A percentile compares a stretch with the other conserved stretches of the same genome.
Evolutionary conservation across 345 rosid species (phyloP).

Genomic region (Kernera saxatilis): DNA sequence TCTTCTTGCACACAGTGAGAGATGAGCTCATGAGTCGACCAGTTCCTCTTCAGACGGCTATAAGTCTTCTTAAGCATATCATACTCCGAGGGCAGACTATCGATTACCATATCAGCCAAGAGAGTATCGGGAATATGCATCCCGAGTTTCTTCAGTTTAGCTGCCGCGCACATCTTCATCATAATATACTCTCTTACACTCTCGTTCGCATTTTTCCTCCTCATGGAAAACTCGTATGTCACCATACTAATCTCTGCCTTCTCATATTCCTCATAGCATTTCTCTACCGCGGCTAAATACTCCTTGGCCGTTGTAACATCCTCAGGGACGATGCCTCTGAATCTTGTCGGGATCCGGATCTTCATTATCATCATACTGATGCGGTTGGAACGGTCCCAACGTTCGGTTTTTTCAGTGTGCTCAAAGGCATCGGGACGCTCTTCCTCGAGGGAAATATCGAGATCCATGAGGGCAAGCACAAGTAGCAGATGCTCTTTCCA

Average conservation of each 20-base stretch:
- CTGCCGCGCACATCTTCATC: conserved; percentile 5
- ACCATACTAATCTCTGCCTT: neutral
- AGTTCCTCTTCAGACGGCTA: neutral
- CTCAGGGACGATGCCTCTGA: conserved; percentile 9
- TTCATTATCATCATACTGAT: conserved; percentile 11
- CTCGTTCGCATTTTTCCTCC: neutral
- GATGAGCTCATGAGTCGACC: conserved; percentile 25
- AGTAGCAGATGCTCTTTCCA: conserved; percentile 21
- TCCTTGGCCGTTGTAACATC: conserved; percentile 11
- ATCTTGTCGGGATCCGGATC: neutral
- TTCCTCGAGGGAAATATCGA: conserved; percentile 11
- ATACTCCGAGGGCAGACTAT: conserved; percentile 11
- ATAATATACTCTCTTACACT: conserved; percentile 16
- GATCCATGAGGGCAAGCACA: conserved; percentile 24
- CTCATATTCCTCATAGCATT: neutral
- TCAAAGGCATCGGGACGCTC: neutral
- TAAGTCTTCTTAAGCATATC: neutral
- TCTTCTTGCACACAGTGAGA: neutral
- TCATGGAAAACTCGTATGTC: neutral
- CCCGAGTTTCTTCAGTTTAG: conserved; percentile 12
- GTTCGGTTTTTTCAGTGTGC: neutral
- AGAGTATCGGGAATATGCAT: neutral
- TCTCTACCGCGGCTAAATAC: conserved; percentile 8
- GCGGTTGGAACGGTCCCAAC: conserved; percentile 19
- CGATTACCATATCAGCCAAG: neutral